Conservation (phyloP, 108 stramenopile species). For the Heterococcus sp. region DNA sequence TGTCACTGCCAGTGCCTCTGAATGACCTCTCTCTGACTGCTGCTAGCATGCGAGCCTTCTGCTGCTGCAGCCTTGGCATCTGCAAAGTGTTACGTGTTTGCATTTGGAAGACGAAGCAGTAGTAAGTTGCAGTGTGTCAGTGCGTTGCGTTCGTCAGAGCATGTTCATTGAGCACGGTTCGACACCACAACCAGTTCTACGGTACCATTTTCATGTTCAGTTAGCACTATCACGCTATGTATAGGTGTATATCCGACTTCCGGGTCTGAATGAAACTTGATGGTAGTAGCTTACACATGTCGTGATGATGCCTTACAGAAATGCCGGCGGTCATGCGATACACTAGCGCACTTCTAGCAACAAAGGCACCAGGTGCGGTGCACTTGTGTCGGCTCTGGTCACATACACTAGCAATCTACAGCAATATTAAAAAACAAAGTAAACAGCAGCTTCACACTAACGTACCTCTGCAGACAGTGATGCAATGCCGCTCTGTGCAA, state of each 20-base stretch:
- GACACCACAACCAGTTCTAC: not conserved
- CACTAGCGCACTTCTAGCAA: not conserved
- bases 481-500: slow-evolving; percentile 28
- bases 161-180: too few relatives aligned
- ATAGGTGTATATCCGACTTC: not conserved
- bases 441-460: not conserved
- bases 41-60: not conserved
- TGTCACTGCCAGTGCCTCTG: not conserved
- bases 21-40: not conserved
- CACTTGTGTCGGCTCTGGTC: too few relatives aligned
- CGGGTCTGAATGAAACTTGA: not conserved
- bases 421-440: not conserved
- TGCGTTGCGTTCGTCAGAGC: too few relatives aligned
- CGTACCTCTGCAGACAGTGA: slow-evolving; percentile 37
- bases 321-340: too few relatives aligned
- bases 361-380: too few relatives aligned
- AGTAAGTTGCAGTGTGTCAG: too few relatives aligned
- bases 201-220: not conserved
- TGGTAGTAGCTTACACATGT: not conserved
- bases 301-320: not conserved
- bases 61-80: not conserved
- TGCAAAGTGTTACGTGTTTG: not conserved
- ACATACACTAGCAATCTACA: not conserved
- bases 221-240: not conserved
- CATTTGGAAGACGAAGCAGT: not conserved